Evolutionary conservation across 805 yeast species (phyloP), one percentile per base, ranked within the genome.

Genomic region (Metahyphopichia silvanorum): DNA sequence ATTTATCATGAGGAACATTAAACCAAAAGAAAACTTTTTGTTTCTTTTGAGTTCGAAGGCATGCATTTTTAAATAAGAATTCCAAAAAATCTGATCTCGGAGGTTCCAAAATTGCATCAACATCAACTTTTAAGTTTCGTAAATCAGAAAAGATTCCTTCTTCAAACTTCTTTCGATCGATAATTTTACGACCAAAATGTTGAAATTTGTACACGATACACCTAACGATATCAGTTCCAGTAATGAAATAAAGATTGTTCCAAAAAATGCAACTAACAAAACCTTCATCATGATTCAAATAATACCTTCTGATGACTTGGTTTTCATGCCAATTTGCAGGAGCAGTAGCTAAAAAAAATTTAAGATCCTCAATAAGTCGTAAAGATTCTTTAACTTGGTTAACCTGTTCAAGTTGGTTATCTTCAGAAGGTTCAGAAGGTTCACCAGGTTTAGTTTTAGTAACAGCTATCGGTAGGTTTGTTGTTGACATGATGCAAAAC

Each of bases 21-120:
- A 85, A 88, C 98, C 98, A 93, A 57, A 83, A 87, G 55, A 91
- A 91, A 26, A 91, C 97, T 53, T 93, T 91, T 55, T 91, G 98
- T 51, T 93, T 91, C 71, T 91, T 91, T 50, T 91, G 97, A 0
- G 98, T 91, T 47, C 96, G 73, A 16, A 91, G 68, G 53, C 98
- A 91, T 42, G 81, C 79, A 54, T 91, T 86, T 51, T 82, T 84
- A 60, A 84, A 87, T 17, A 91, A 65, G 49, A 91, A 88, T 41
- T 82, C 84, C 38, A 91, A 67, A 53, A 91, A 88, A 21, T 79
- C 80, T 0, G 95, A 86, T 52, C 85, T 79, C 11, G 98, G 96
- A 29, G 76, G 77, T 55, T 91, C 98, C 37, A 91, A 65, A 4
- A 86, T 74, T 10, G 98, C 96, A 64, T 87, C 91, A 4, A 79